Percentiles rank a stretch among this genome's conserved stretches.
phyloP scores from a whole-genome alignment of 495 filamentous ascomycete genomes.

The Podospora bellae-mahoneyi region DNA sequence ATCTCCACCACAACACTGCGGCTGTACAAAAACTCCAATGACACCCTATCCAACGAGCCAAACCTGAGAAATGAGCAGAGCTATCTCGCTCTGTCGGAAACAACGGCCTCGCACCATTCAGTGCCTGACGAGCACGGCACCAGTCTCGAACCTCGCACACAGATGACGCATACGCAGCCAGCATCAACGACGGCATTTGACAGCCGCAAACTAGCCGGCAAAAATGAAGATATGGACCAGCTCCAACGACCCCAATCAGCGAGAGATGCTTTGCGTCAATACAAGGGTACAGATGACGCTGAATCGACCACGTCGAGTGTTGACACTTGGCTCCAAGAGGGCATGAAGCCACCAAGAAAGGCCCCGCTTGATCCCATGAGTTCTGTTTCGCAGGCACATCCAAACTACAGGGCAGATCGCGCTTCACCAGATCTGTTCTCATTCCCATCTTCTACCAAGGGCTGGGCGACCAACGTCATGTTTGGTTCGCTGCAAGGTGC shows the following conservation, averaged over 20 bases:
- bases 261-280: slow-evolving; percentile 29
- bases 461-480: slow-evolving; percentile 44
- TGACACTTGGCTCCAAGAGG: slow-evolving; percentile 47
- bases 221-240: slow-evolving; percentile 16
- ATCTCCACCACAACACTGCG: slow-evolving; percentile 50
- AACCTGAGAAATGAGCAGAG: slow-evolving; percentile 23
- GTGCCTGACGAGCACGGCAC: slow-evolving; percentile 12
- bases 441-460: slow-evolving; percentile 36
- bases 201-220: slow-evolving; percentile 20
- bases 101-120: slow-evolving; percentile 24
- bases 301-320: slow-evolving; percentile 31
- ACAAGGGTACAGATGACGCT: slow-evolving; percentile 11
- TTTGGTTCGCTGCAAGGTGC: slow-evolving; percentile 39
- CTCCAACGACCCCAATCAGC: slow-evolving; percentile 33
- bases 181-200: slow-evolving; percentile 29
- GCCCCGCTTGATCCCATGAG: slow-evolving; percentile 25
- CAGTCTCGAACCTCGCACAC: background rate
- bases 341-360: slow-evolving; percentile 33
- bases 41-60: slow-evolving; percentile 31
- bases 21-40: slow-evolving; percentile 38
- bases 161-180: slow-evolving; percentile 18
- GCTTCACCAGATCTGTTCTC: slow-evolving; percentile 47
- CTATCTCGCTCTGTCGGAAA: slow-evolving; percentile 22
- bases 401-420: slow-evolving; percentile 21
- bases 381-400: slow-evolving; percentile 27